A percentile compares a stretch with the other conserved stretches of the same genome.
Conservation (phyloP, 2,329 filamentous ascomycete genomes). For the Exophiala lecanii-corni region DNA sequence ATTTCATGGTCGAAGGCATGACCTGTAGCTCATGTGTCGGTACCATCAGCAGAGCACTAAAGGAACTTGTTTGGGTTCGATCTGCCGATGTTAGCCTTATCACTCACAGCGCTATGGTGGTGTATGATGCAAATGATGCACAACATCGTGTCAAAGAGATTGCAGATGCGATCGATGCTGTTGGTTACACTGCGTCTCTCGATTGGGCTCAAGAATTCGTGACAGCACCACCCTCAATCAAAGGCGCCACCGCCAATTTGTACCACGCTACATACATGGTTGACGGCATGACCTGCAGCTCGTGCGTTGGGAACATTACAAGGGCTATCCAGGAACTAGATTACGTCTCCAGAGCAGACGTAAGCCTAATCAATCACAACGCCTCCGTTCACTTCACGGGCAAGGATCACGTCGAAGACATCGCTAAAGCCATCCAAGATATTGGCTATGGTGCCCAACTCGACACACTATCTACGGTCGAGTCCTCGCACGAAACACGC, state of each 20-base stretch:
- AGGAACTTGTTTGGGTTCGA: conserved; percentile 54
- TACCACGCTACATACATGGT: conserved; percentile 31
- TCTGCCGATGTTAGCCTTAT: conserved; percentile 60
- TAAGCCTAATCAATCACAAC: conserved; percentile 52
- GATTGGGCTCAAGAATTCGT: conserved; percentile 29
- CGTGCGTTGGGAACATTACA: conserved; percentile 60
- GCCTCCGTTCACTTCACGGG: conserved; percentile 34
- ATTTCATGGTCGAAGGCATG: conserved; percentile 58
- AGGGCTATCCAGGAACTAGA: conserved; percentile 2
- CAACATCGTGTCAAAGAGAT: conserved; percentile 42
- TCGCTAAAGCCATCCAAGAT: conserved; percentile 27
- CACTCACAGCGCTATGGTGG: conserved; percentile 55
- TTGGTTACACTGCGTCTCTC: conserved; percentile 43
- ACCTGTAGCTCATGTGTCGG: conserved; percentile 67
- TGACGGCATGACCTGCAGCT: conserved; percentile 67
- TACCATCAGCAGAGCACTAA: conserved; percentile 55
- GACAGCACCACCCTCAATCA: not conserved
- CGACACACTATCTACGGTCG: conserved; percentile 1
- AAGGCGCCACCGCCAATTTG: conserved; percentile 8
- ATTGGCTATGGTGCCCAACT: not conserved
- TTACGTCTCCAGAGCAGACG: conserved; percentile 30
- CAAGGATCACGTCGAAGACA: conserved; percentile 17
- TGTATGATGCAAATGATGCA: conserved; percentile 49
- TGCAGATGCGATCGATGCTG: conserved; percentile 45
- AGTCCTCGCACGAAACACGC: not conserved